Percentiles rank a stretch among this genome's conserved stretches.
These are phyloP conservation scores for Blumeria hordei DNA, from an alignment of 2,329 filamentous ascomycete genomes.

Conservation along the genomic window DNA sequence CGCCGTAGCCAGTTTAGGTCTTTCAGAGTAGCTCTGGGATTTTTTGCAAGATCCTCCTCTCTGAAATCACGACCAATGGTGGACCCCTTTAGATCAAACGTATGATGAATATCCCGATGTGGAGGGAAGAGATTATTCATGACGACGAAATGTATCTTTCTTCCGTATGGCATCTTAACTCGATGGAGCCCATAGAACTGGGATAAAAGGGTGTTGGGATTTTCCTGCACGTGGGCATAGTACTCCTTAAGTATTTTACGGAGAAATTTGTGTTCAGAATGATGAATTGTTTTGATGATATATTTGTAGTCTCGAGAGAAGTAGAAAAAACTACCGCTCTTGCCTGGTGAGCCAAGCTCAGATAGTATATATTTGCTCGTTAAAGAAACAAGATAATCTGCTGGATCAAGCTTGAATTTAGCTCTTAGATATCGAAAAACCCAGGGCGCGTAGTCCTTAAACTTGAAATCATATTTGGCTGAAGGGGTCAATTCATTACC, in stretches of 20 bases:
- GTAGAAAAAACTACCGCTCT: slow-evolving; percentile 98
- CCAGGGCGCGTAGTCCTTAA: slow-evolving; percentile 99
- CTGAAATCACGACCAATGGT: slow-evolving; percentile 79
- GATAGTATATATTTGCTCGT: slow-evolving; percentile 98
- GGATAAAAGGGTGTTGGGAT: slow-evolving; percentile 88
- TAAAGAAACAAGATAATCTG: slow-evolving; percentile 92
- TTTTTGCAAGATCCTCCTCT: slow-evolving; percentile 68
- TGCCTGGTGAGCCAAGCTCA: slow-evolving; percentile 86
- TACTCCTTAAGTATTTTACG: slow-evolving; percentile 73
- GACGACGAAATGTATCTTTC: slow-evolving; percentile 97
- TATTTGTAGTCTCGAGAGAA: slow-evolving; percentile 99
- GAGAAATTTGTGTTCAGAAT: slow-evolving; percentile 74
- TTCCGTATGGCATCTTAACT: slow-evolving; percentile 93
- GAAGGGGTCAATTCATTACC: slow-evolving; percentile 94
- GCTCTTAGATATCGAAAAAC: slow-evolving; percentile 82
- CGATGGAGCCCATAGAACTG: slow-evolving; percentile 95
- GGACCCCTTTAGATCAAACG: slow-evolving; percentile 90
- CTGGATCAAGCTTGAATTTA: slow-evolving; percentile 78
- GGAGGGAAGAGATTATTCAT: slow-evolving; percentile 99
- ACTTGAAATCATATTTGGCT: slow-evolving; percentile 99
- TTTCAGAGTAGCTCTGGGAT: slow-evolving; percentile 81
- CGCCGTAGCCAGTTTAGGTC: slow-evolving; percentile 90
- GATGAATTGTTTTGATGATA: slow-evolving; percentile 99
- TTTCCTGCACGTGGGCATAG: slow-evolving; percentile 74
- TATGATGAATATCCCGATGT: slow-evolving; percentile 89